These are phyloP conservation scores for Sindora glabra DNA, from an alignment of 306 rosid genomes.

Conservation along the genomic window DNA sequence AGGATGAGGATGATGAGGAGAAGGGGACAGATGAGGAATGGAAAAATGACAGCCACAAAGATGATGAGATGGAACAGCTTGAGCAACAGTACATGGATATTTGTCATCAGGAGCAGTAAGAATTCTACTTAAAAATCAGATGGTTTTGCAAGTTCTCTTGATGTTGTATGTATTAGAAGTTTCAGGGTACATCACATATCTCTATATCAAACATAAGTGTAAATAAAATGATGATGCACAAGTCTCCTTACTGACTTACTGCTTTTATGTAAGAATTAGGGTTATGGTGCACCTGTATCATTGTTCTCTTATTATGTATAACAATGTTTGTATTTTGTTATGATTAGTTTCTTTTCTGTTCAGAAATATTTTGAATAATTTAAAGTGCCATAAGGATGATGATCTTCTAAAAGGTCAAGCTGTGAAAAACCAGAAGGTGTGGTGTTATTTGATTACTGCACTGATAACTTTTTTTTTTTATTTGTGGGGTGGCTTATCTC, in stretches of 20 bases:
- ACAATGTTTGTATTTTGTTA: neutral
- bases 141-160: neutral
- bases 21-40: constrained; percentile 28
- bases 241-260: neutral
- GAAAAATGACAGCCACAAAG: constrained; percentile 4
- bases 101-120: constrained; percentile 72
- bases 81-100: constrained; percentile 66
- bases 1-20: constrained; percentile 21
- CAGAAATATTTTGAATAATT: constrained; percentile 61
- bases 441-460: neutral
- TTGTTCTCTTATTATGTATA: neutral
- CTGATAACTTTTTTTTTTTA: neutral
- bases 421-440: constrained; percentile 79
- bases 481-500: neutral
- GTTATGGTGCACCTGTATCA: neutral
- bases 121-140: too few species aligned
- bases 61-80: constrained; percentile 74
- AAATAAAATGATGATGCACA: constrained; percentile 1
- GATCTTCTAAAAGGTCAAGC: constrained; percentile 88
- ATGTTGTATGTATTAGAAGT: neutral
- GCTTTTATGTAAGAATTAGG: neutral
- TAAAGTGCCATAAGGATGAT: constrained; percentile 75
- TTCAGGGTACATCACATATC: neutral
- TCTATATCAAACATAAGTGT: neutral
- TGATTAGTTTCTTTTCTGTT: neutral